Percentiles rank a stretch among this genome's conserved stretches.
These are phyloP conservation scores for Rhamnella rubrinervis DNA, from an alignment of 331 rosid genomes.

Conservation along the genomic window DNA sequence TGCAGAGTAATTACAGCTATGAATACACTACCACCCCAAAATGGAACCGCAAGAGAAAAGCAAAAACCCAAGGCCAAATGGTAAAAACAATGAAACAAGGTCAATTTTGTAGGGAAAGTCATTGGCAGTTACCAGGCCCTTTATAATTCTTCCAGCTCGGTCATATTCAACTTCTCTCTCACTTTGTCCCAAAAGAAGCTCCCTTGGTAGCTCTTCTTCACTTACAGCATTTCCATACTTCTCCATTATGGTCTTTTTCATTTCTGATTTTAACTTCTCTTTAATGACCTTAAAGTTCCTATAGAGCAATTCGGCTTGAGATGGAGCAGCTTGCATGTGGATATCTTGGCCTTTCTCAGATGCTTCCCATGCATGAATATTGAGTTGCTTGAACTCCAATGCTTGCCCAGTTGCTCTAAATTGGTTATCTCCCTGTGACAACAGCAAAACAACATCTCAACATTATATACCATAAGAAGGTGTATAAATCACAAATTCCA, in stretches of 20 bases:
- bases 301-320: conserved; percentile 19
- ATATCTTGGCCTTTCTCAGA: conserved; percentile 51
- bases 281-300: conserved; percentile 8
- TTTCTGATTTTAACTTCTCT: conserved; percentile 11
- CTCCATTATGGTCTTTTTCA: conserved; percentile 13
- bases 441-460: neutral
- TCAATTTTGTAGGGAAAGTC: neutral
- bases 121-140: conserved; percentile 5
- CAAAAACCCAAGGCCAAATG: neutral
- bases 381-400: conserved; percentile 42
- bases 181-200: conserved; percentile 23
- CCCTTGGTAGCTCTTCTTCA: conserved; percentile 7
- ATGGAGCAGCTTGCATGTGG: conserved; percentile 21
- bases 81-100: neutral
- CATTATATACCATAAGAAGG: neutral
- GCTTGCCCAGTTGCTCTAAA: conserved; percentile 44
- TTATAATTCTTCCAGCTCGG: conserved; percentile 12
- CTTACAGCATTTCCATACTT: conserved; percentile 22
- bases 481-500: neutral
- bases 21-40: too few relatives aligned
- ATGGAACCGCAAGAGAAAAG: too few relatives aligned
- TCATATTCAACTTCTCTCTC: conserved; percentile 23
- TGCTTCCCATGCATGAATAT: conserved; percentile 44
- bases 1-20: too few relatives aligned
- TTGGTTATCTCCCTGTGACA: conserved; percentile 40